Evolutionary conservation across 2,329 filamentous ascomycete genomes (phyloP), one percentile per base, ranked within the genome.

Genomic region (Sporothrix curviconia): DNA sequence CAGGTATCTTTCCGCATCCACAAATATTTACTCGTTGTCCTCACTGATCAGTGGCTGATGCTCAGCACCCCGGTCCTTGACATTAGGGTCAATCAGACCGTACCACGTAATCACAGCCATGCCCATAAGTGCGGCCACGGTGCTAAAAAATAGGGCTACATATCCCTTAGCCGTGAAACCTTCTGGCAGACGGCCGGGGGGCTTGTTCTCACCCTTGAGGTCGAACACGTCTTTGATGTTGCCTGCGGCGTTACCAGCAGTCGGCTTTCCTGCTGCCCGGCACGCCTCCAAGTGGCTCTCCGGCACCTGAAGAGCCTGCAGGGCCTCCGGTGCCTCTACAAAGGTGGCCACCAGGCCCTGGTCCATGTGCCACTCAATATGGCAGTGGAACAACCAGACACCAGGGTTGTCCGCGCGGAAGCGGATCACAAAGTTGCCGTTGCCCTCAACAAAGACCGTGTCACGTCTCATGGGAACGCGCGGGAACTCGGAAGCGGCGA

Each of bases 131-230:
- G 87, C 89, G 19, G 79, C 78, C 2, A 91, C 60, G 62, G 78
- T 80, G 66, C 85, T 90, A 67, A 92, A 89, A 1, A 85, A 84
- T 61, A 94, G 70, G 3, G 89, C 89, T 1, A 91, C 80, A 43
- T 89, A 88, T 4, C 90, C 90, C 46, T 79, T 78, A 0, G 84
- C 70, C 0, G 85, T 89, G 68, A 92, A 67, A 5, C 58, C 59
- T 2, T 42, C 49, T 0, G 60, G 60, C 3, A 62, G 57, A 8
- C 52, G 43, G 34, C 55, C 59, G 11, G 61, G 60, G 4, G 61
- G 60, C 3, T 30, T 17, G 49, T 62, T 60, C 39, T 69, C 59
- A 12, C 67, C 68, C 1, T 22, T 40, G 28, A 69, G 60, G 42
- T 69, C 62, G 19, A 68, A 44, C 15, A 64, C 61, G 24, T 67